Conservation (phyloP, 169 alveolate genomes). For the Plasmodium malariae region DNA sequence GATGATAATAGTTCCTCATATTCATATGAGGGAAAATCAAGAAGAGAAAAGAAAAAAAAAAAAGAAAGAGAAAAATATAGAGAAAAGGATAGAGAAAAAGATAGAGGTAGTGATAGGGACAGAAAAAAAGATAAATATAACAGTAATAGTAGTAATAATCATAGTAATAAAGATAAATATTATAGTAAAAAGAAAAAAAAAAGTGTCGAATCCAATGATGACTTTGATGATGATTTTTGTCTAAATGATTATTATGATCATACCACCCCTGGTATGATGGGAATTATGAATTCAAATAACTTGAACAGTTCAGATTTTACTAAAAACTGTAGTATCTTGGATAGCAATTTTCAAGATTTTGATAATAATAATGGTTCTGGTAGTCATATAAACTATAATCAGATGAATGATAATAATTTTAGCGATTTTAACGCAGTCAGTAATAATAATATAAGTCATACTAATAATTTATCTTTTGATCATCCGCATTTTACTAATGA, state of each 20-base stretch:
- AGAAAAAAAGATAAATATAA: conserved; percentile 8
- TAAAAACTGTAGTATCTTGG: conserved; percentile 23
- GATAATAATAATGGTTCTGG: too few relatives aligned
- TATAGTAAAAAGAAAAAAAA: conserved; percentile 54
- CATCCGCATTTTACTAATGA: conserved; percentile 33
- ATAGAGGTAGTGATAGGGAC: conserved; percentile 30
- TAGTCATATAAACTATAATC: conserved; percentile 27
- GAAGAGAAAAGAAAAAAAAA: conserved; percentile 1
- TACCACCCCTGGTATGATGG: conserved; percentile 76
- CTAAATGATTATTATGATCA: conserved; percentile 72
- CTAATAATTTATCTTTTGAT: conserved; percentile 10
- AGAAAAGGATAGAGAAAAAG: conserved; percentile 22
- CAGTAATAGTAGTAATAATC: conserved; percentile 9
- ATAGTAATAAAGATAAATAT: conserved; percentile 32
- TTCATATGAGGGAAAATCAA: conserved; percentile 15
- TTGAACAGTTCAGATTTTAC: conserved; percentile 50
- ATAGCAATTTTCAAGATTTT: conserved; percentile 60
- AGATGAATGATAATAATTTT: conserved; percentile 21
- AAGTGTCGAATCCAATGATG: conserved; percentile 41
- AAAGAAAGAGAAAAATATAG: conserved; percentile 37
- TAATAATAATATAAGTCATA: conserved; percentile 2
- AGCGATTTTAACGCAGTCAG: conserved; percentile 11
- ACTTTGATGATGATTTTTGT: conserved; percentile 70
- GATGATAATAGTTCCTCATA: conserved; percentile 7
- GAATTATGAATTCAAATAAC: conserved; percentile 76